Conservation (phyloP, 805 yeast species). For the Saturnispora sanitii region DNA sequence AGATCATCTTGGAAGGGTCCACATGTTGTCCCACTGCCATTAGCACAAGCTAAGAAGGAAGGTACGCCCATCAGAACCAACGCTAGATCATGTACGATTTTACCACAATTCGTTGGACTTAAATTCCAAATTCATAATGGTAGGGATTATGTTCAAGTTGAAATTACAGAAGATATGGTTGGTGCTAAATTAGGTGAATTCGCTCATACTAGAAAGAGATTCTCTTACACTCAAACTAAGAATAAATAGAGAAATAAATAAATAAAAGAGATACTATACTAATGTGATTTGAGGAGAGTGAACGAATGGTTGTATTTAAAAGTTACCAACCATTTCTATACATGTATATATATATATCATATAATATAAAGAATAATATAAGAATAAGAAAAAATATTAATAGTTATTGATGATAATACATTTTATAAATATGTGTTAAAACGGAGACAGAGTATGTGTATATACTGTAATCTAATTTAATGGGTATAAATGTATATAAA, state of each 20-base stretch:
- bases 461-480: too few species aligned
- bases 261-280: too few species aligned
- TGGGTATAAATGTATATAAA: too few species aligned
- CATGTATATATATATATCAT: slow-evolving; percentile 1
- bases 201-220: slow-evolving; percentile 87
- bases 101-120: slow-evolving; percentile 93
- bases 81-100: slow-evolving; percentile 86
- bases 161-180: slow-evolving; percentile 90
- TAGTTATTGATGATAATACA: too few species aligned
- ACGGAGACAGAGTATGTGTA: too few species aligned
- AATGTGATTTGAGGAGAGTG: too few species aligned
- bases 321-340: too few species aligned
- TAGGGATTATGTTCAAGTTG: slow-evolving; percentile 81
- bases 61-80: slow-evolving; percentile 90
- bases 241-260: slow-evolving; percentile 30
- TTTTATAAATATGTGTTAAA: too few species aligned
- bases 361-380: too few species aligned
- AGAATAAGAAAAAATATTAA: too few species aligned
- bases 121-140: slow-evolving; percentile 96
- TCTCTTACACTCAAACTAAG: slow-evolving; percentile 71
- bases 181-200: slow-evolving; percentile 93
- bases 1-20: slow-evolving; percentile 74
- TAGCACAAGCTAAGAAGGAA: slow-evolving; percentile 69
- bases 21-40: slow-evolving; percentile 88
- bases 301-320: too few species aligned